A percentile compares a stretch with the other conserved stretches of the same genome.
phyloP scores from a whole-genome alignment of 2,329 filamentous ascomycete species.

The Trichoderma hamatum region DNA sequence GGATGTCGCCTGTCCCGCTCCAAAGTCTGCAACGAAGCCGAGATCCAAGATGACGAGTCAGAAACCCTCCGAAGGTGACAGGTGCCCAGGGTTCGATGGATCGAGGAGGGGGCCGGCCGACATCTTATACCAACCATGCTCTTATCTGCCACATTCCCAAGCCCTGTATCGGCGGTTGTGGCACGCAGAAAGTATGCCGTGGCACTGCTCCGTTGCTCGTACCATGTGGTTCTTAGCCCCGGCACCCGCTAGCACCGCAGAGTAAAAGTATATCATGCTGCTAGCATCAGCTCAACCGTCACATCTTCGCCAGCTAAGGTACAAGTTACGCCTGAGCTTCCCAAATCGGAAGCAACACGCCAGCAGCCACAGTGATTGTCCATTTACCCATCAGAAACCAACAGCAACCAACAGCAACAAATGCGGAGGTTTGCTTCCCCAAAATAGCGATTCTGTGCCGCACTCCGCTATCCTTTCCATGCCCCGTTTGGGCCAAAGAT shows the following conservation, averaged over 20 bases:
- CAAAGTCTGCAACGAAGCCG: neutral
- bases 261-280: neutral
- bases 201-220: neutral
- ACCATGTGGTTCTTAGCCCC: neutral
- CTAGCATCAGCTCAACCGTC: neutral
- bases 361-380: neutral
- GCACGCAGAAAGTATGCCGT: neutral
- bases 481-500: constrained; percentile 24
- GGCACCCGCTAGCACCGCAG: neutral
- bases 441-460: neutral
- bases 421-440: constrained; percentile 16
- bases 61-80: neutral
- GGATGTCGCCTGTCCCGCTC: neutral
- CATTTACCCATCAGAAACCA: neutral
- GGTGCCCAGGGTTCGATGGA: neutral
- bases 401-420: neutral
- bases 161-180: neutral
- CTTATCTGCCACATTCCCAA: neutral
- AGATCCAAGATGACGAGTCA: constrained; percentile 19
- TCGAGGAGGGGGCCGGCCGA: neutral
- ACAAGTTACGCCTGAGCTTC: constrained; percentile 11
- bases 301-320: constrained; percentile 7
- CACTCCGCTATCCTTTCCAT: neutral
- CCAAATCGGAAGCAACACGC: neutral
- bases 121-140: constrained; percentile 2